Percentiles rank a stretch among this genome's conserved stretches.
phyloP scores from a whole-genome alignment of 2,329 filamentous ascomycete genomes.

The Talaromyces rugulosus region DNA sequence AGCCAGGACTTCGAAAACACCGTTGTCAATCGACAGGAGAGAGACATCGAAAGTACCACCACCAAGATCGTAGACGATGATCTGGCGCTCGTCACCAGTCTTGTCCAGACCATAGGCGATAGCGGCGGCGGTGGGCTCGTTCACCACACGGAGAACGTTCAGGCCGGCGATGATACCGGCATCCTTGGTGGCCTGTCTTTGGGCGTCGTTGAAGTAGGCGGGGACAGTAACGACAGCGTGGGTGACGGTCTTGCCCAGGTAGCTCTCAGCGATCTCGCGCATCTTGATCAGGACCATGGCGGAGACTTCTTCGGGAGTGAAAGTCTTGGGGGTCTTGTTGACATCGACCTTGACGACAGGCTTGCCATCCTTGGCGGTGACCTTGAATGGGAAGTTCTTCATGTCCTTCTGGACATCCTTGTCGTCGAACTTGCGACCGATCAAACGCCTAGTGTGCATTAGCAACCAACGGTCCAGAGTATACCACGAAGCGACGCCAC shows the following conservation, averaged over 20 bases:
- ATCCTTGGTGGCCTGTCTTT: conserved; percentile 95
- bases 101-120: conserved; percentile 93
- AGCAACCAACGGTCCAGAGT: not conserved
- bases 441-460: conserved; percentile 60
- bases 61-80: conserved; percentile 90
- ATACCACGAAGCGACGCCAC: conserved; percentile 30
- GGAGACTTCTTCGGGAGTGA: conserved; percentile 64
- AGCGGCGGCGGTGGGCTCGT: conserved; percentile 92
- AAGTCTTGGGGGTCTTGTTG: conserved; percentile 54
- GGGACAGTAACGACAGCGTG: conserved; percentile 83
- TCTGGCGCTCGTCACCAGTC: conserved; percentile 76
- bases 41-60: conserved; percentile 95
- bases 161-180: conserved; percentile 87
- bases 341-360: conserved; percentile 71
- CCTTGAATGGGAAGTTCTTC: conserved; percentile 98
- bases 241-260: conserved; percentile 57
- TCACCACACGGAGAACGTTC: conserved; percentile 92
- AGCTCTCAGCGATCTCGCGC: conserved; percentile 62
- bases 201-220: conserved; percentile 98
- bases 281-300: conserved; percentile 66
- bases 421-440: conserved; percentile 77
- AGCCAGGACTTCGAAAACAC: conserved; percentile 90
- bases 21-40: conserved; percentile 83
- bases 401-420: conserved; percentile 87
- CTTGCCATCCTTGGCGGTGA: conserved; percentile 84